Base-by-base conservation (phyloP, 495 filamentous ascomycete species). In the Penicillium psychrofluorescens region DNA sequence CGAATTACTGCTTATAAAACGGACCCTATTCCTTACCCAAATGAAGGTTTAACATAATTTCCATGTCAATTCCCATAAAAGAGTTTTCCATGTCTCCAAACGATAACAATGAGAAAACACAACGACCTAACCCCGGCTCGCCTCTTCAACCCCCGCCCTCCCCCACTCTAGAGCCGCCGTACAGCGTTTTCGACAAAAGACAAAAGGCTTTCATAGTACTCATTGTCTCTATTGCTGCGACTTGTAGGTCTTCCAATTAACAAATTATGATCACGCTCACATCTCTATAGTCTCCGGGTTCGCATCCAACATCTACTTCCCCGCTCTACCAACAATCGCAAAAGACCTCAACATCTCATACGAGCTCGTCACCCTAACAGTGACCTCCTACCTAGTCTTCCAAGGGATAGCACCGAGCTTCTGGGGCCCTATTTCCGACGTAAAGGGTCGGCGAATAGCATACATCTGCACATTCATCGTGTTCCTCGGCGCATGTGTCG, bases 261-360 rank as follows among this genome's bases (percentile, higher is more conserved):
- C 29, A 22, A 11, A n/a, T 8, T 43, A 30, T 14, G 4, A 38
- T 13, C 2, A 10, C 7, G 8, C 4, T 12, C 2, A 11, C 29
- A 29, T 31, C 36, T 41, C 51, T 46, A 55, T 33, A 72, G 69
- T 78, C 45, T 77, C 73, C 5, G 67, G 67, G 0, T 76, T 77
- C 46, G 67, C 71, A n/a, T 72, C 69, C 6, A 77, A 76, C 58
- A 72, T 78, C 29, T 78, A 75, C 48, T 77, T 75, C 43, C 76
- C 74, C 8, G 68, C 70, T 0, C 53, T 77, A 7, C 61, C 65
- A 8, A 70, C 66, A 0, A 69, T 77, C 8, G 63, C 72, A 9
- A 31, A 42, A 7, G 68, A 74, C 36, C 50, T 76, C 1, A 47
- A 61, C 34, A 60, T 74, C 5, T 69, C 71, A 0, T 35, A 68